phyloP scores from a whole-genome alignment of 1,139 yeast species.

The Taphrina betulina region DNA sequence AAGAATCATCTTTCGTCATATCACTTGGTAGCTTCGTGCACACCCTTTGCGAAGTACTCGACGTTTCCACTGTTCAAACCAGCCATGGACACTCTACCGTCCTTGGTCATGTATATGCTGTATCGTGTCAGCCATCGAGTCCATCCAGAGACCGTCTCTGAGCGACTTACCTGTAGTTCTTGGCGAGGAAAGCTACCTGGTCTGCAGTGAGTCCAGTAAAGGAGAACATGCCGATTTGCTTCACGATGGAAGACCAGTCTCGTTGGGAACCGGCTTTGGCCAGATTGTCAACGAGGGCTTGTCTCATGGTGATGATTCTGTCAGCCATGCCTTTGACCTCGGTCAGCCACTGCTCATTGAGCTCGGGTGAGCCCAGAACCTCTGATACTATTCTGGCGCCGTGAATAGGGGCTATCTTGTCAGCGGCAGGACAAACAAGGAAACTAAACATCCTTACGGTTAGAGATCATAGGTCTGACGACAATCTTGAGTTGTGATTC shows the following conservation, averaged over 20 bases:
- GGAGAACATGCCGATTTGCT: constrained; percentile 95
- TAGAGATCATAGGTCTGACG: constrained; percentile 81
- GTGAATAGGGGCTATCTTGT: constrained; percentile 62
- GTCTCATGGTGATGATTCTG: constrained; percentile 77
- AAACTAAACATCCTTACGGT: constrained; percentile 50
- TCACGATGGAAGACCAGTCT: constrained; percentile 87
- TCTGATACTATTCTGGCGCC: constrained; percentile 90
- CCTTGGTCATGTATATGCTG: constrained; percentile 53
- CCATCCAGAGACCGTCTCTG: neutral
- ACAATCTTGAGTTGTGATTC: constrained; percentile 78
- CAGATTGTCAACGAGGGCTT: constrained; percentile 59
- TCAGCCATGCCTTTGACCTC: constrained; percentile 88
- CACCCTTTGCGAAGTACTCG: constrained; percentile 73
- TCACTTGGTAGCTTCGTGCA: constrained; percentile 59
- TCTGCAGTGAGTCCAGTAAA: constrained; percentile 80
- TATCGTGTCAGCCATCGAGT: neutral
- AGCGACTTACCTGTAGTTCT: constrained; percentile 63
- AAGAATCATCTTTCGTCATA: too few species aligned
- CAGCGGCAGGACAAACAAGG: neutral
- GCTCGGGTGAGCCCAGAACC: constrained; percentile 63
- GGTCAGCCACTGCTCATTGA: constrained; percentile 73
- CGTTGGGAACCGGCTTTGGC: constrained; percentile 73
- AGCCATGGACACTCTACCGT: constrained; percentile 91
- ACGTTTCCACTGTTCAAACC: constrained; percentile 84
- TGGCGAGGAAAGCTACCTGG: constrained; percentile 76